These are phyloP conservation scores for Globisporangium echinulatum DNA, from an alignment of 352 stramenopile species.

Conservation along the genomic window DNA sequence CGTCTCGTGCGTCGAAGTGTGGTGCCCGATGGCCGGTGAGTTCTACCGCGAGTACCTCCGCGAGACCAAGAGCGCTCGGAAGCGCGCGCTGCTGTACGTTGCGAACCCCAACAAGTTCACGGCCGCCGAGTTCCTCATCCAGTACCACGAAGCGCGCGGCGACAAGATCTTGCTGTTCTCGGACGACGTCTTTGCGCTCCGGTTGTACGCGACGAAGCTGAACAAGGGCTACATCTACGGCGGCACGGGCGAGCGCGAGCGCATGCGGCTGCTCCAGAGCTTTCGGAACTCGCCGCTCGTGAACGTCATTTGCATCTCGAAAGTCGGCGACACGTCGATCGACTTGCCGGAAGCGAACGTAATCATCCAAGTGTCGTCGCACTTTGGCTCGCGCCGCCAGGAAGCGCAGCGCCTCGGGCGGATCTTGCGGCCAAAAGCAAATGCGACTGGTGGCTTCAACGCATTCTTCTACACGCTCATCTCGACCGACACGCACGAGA, in stretches of 20 bases:
- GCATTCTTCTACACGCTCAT: conserved; percentile 99
- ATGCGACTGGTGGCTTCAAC: conserved; percentile 96
- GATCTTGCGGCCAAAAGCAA: conserved; percentile 97
- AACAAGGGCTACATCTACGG: conserved; percentile 95
- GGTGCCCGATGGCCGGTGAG: conserved; percentile 97
- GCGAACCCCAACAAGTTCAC: conserved; percentile 99
- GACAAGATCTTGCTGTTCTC: conserved; percentile 99
- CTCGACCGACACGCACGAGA: conserved; percentile 98
- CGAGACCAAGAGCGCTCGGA: conserved; percentile 80
- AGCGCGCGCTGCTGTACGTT: conserved; percentile 96
- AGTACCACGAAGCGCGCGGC: conserved; percentile 95
- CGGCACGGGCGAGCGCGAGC: conserved; percentile 91
- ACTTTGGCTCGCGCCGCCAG: conserved; percentile 98
- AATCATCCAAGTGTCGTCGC: conserved; percentile 98
- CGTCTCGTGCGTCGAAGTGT: conserved; percentile 98
- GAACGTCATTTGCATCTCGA: conserved; percentile 89
- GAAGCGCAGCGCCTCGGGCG: conserved; percentile 98
- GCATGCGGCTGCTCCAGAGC: conserved; percentile 80
- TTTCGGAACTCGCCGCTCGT: conserved; percentile 82
- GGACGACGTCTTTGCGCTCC: conserved; percentile 97
- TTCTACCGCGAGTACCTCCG: conserved; percentile 94
- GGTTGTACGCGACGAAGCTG: conserved; percentile 90
- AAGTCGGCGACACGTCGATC: conserved; percentile 99
- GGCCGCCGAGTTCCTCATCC: conserved; percentile 93
- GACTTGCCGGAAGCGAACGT: conserved; percentile 99